A percentile compares a stretch with the other conserved stretches of the same genome.
Evolutionary conservation across 2,329 filamentous ascomycete genomes (phyloP).

Genomic region (Macrophomina phaseolina): DNA sequence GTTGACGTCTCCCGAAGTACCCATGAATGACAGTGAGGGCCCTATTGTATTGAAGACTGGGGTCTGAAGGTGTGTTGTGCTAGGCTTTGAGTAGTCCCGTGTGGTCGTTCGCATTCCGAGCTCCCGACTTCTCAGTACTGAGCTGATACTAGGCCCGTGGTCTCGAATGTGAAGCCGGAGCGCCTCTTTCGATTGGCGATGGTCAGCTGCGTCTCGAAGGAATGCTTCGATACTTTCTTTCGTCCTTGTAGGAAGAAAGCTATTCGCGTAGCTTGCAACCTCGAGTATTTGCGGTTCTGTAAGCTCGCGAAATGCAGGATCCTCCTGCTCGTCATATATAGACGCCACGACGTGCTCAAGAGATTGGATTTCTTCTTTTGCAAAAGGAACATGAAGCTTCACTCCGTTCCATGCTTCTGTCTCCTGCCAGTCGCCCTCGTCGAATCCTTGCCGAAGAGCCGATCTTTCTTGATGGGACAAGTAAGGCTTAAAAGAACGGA

Average conservation of each 20-base stretch:
- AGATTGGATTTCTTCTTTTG: conserved; percentile 34
- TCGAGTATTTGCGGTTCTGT: conserved; percentile 36
- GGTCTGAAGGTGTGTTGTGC: conserved; percentile 37
- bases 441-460: conserved; percentile 29
- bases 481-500: conserved; percentile 31
- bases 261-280: conserved; percentile 31
- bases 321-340: not conserved
- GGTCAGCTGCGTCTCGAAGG: conserved; percentile 37
- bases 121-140: conserved; percentile 41
- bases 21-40: conserved; percentile 57
- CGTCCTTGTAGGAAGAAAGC: conserved; percentile 28
- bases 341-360: conserved; percentile 32
- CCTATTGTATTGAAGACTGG: conserved; percentile 49
- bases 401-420: conserved; percentile 39
- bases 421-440: conserved; percentile 33
- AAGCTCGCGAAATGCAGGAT: conserved; percentile 29
- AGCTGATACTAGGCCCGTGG: not conserved
- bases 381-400: conserved; percentile 43
- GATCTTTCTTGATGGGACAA: conserved; percentile 35
- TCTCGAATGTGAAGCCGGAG: not conserved
- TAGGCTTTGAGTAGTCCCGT: conserved; percentile 34
- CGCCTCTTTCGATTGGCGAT: conserved; percentile 30
- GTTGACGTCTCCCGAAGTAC: conserved; percentile 64
- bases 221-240: conserved; percentile 38
- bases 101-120: conserved; percentile 38